Percentiles rank a stretch among this genome's conserved stretches.
phyloP scores from a whole-genome alignment of 805 yeast genomes.

The Hanseniaspora occidentalis region DNA sequence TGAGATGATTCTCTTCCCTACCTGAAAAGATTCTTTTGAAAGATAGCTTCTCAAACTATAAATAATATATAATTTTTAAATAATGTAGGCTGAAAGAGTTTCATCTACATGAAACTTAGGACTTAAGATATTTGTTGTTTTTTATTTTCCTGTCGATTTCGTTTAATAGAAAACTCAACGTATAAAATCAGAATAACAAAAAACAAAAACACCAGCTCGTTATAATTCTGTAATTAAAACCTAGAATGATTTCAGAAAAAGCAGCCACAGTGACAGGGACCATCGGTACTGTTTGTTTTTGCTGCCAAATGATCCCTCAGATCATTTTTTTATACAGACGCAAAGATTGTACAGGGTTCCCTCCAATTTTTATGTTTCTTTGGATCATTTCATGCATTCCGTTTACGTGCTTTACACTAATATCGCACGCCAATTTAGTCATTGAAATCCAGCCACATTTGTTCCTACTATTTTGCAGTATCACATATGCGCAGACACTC shows the following conservation, averaged over 20 bases:
- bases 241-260: background rate
- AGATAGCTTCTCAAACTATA: too few species aligned
- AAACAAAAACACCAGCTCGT: too few species aligned
- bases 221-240: too few species aligned
- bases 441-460: slow-evolving; percentile 80
- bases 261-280: slow-evolving; percentile 75
- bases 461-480: slow-evolving; percentile 54
- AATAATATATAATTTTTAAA: too few species aligned
- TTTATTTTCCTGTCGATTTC: too few species aligned
- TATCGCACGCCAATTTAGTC: slow-evolving; percentile 59
- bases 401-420: slow-evolving; percentile 71
- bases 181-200: too few species aligned
- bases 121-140: too few species aligned
- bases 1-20: too few species aligned
- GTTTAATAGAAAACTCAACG: too few species aligned
- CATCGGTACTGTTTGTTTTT: slow-evolving; percentile 85
- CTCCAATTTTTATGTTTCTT: slow-evolving; percentile 74
- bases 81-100: too few species aligned
- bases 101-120: too few species aligned
- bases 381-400: slow-evolving; percentile 79
- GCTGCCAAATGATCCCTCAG: slow-evolving; percentile 82
- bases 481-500: slow-evolving; percentile 58
- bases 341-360: slow-evolving; percentile 78
- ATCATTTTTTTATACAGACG: slow-evolving; percentile 58
- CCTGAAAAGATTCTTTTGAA: too few species aligned